A percentile compares a stretch with the other conserved stretches of the same genome.
Evolutionary conservation across 805 yeast genomes (phyloP).

Genomic region (Peterozyma xylosa): DNA sequence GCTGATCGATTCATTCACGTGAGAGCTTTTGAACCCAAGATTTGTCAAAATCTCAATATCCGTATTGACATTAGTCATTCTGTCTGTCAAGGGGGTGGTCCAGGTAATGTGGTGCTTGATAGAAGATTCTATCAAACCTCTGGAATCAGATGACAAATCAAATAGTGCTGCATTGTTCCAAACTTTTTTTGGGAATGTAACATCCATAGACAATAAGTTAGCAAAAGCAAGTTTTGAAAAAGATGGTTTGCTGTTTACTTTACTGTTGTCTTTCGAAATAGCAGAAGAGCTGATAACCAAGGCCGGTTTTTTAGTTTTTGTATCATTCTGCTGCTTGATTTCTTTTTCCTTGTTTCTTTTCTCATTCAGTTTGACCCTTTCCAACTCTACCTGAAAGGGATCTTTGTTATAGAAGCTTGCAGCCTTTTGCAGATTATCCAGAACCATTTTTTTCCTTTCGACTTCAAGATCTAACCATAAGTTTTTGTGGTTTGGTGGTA

Average conservation of each 20-base stretch:
- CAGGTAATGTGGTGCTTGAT: constrained; percentile 53
- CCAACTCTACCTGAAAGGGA: constrained; percentile 69
- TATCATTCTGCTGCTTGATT: constrained; percentile 37
- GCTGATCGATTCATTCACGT: constrained; percentile 62
- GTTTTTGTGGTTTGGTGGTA: constrained; percentile 75
- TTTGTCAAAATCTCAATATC: constrained; percentile 13
- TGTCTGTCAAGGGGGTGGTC: constrained; percentile 23
- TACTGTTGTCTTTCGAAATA: constrained; percentile 8
- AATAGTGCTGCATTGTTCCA: constrained; percentile 70
- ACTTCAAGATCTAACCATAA: constrained; percentile 72
- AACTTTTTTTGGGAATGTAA: constrained; percentile 40
- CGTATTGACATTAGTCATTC: background rate
- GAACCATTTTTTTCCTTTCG: constrained; percentile 42
- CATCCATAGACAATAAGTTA: constrained; percentile 2
- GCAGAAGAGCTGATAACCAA: constrained; percentile 23
- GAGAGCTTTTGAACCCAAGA: constrained; percentile 65
- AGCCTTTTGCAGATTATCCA: constrained; percentile 38
- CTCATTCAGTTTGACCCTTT: constrained; percentile 38
- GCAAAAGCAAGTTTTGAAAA: constrained; percentile 3
- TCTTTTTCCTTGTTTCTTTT: constrained; percentile 38
- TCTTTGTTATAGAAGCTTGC: constrained; percentile 53
- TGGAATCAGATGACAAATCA: constrained; percentile 55
- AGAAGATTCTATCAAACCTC: constrained; percentile 56
- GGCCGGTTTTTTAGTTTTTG: constrained; percentile 41
- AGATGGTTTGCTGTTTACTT: constrained; percentile 3